Conservation (phyloP, 176 grass and related monocot genomes). For the Aegilops longissima region DNA sequence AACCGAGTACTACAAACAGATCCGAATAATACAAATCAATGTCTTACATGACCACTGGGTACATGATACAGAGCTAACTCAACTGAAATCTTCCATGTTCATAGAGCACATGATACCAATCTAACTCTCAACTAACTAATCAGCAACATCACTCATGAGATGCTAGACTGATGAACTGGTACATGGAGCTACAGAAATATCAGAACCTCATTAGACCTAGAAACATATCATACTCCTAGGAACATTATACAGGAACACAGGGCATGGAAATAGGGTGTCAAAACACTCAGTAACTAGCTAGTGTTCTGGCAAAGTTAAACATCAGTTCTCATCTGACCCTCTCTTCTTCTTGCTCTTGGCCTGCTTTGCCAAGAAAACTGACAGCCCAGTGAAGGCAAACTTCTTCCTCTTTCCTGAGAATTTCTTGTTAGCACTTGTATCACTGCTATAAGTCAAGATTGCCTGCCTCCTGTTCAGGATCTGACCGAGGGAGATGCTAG, state of each 20-base stretch:
- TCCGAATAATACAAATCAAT: background rate
- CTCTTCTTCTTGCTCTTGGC: constrained; percentile 79
- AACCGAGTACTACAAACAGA: background rate
- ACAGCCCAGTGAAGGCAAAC: constrained; percentile 65
- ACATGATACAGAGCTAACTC: background rate
- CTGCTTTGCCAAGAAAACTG: constrained; percentile 69
- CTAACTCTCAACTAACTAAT: background rate
- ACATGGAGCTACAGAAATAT: background rate
- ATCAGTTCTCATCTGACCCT: constrained; percentile 3
- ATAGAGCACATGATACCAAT: background rate
- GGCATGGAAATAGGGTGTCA: background rate
- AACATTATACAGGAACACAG: background rate
- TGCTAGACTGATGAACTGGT: background rate
- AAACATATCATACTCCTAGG: background rate
- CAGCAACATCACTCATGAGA: background rate
- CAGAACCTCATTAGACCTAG: background rate
- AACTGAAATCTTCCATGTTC: background rate
- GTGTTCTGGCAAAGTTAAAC: background rate
- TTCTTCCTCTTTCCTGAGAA: constrained; percentile 70
- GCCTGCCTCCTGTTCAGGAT: constrained; percentile 67
- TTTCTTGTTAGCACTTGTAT: constrained; percentile 24
- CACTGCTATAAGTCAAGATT: constrained; percentile 22
- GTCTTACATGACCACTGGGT: background rate
- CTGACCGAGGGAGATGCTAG: constrained; percentile 69
- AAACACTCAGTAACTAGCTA: constrained; percentile 18